Evolutionary conservation across 208 protist species (phyloP).

Genomic region (Acanthamoeba quina): DNA sequence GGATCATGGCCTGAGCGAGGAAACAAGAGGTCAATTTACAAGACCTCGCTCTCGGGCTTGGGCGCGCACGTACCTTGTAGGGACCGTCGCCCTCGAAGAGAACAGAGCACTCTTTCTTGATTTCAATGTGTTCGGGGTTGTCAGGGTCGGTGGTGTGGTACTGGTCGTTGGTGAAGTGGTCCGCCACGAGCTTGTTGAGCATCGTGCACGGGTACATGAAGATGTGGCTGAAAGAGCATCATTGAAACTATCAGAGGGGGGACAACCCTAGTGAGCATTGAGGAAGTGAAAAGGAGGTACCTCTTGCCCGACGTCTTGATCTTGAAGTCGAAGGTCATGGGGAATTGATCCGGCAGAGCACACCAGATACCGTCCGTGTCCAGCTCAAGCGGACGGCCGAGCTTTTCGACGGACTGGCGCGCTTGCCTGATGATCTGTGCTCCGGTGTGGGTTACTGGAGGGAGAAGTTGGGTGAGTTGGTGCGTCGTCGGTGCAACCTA

Average conservation of each 20-base stretch:
- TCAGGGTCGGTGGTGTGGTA: constrained; percentile 94
- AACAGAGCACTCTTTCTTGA: constrained; percentile 97
- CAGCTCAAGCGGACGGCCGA: constrained; percentile 99
- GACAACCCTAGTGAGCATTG: not conserved
- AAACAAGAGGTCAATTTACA: not conserved
- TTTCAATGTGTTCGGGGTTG: constrained; percentile 55
- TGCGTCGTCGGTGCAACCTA: not conserved
- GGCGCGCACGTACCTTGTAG: constrained; percentile 90
- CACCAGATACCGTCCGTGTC: constrained; percentile 99
- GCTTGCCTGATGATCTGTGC: constrained; percentile 99
- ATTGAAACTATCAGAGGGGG: not conserved
- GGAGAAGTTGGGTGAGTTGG: not conserved
- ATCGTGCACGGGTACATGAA: constrained; percentile 98
- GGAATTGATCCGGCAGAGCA: constrained; percentile 97
- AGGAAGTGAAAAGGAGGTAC: constrained; percentile 47
- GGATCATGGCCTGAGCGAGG: constrained; percentile 95
- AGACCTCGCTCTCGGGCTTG: not conserved
- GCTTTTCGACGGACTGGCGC: constrained; percentile 96
- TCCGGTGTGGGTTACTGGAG: constrained; percentile 96
- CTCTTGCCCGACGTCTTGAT: constrained; percentile 82
- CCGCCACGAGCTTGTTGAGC: constrained; percentile 98
- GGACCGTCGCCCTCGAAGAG: constrained; percentile 99
- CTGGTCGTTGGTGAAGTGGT: constrained; percentile 99
- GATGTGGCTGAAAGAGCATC: constrained; percentile 14
- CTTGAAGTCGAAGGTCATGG: constrained; percentile 96